Percentiles rank a stretch among this genome's conserved stretches.
Conservation (phyloP, 2,329 filamentous ascomycete genomes). For the Diaporthe vaccinii region DNA sequence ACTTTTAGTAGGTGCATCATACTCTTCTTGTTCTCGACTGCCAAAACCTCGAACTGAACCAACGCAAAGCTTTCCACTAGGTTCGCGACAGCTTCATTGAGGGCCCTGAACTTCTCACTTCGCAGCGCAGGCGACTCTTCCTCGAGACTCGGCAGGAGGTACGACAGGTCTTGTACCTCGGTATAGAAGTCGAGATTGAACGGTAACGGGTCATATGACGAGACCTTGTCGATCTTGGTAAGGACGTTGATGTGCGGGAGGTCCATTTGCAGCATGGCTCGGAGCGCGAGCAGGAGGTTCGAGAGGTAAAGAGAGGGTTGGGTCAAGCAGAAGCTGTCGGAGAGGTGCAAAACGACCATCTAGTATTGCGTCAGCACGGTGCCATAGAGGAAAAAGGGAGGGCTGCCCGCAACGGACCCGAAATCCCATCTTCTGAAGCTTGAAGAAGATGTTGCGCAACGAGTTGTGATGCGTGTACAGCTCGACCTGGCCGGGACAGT, state of each 20-base stretch:
- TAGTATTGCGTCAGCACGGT: conserved; percentile 53
- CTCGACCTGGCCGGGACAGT: conserved; percentile 97
- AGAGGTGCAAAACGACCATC: conserved; percentile 93
- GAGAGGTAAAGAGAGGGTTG: conserved; percentile 96
- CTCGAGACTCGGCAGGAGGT: conserved; percentile 85
- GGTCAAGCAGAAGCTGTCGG: conserved; percentile 93
- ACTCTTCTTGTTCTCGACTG: conserved; percentile 95
- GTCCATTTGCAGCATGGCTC: conserved; percentile 98
- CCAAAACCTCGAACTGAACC: conserved; percentile 92
- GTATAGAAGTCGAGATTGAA: conserved; percentile 99
- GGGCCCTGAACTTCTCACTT: conserved; percentile 81
- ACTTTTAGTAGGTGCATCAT: conserved; percentile 93
- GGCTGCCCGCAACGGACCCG: conserved; percentile 72
- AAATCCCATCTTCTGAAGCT: conserved; percentile 90
- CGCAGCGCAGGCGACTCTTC: conserved; percentile 79
- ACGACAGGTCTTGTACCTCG: conserved; percentile 92
- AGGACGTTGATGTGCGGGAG: conserved; percentile 96
- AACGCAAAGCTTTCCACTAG: conserved; percentile 92
- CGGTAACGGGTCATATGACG: conserved; percentile 85
- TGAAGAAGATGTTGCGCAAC: conserved; percentile 90
- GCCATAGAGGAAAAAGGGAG: conserved; percentile 12
- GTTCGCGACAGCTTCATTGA: conserved; percentile 89
- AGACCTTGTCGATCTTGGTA: conserved; percentile 96
- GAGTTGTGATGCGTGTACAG: conserved; percentile 96
- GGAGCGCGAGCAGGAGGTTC: conserved; percentile 90